These are phyloP conservation scores for Crinitomyces ghanaensis DNA, from an alignment of 805 yeast genomes.

Conservation along the genomic window DNA sequence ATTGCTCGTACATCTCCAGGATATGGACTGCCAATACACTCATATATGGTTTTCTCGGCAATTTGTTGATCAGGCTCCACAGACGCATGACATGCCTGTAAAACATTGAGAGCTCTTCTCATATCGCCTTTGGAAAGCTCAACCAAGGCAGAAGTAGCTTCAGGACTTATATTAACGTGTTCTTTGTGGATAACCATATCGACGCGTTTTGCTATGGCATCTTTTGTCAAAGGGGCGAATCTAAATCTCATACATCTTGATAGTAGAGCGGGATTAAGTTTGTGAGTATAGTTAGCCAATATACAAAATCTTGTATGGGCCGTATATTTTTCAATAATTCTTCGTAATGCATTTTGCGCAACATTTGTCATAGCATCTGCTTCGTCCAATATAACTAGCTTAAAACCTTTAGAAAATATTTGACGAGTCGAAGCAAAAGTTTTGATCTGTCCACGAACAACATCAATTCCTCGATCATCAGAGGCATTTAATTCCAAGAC, in stretches of 20 bases:
- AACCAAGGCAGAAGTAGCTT: slow-evolving; percentile 57
- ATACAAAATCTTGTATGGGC: slow-evolving; percentile 93
- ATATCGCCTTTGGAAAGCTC: slow-evolving; percentile 84
- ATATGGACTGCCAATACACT: slow-evolving; percentile 92
- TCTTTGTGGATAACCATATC: slow-evolving; percentile 61
- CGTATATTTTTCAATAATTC: slow-evolving; percentile 89
- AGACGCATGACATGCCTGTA: slow-evolving; percentile 89
- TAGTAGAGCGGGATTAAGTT: slow-evolving; percentile 84
- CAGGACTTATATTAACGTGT: slow-evolving; percentile 41
- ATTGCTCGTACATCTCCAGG: slow-evolving; percentile 73
- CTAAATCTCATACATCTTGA: slow-evolving; percentile 94
- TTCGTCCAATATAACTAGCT: slow-evolving; percentile 85
- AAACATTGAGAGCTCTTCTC: slow-evolving; percentile 87
- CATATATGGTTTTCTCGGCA: slow-evolving; percentile 68
- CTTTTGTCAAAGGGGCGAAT: slow-evolving; percentile 66
- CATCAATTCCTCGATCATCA: slow-evolving; percentile 96
- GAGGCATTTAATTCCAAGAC: slow-evolving; percentile 92
- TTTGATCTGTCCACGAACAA: slow-evolving; percentile 94
- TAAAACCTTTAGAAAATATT: slow-evolving; percentile 68
- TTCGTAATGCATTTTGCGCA: slow-evolving; percentile 89
- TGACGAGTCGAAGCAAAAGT: slow-evolving; percentile 94
- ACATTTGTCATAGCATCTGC: slow-evolving; percentile 97
- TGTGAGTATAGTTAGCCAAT: slow-evolving; percentile 91
- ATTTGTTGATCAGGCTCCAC: slow-evolving; percentile 43
- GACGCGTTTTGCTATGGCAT: slow-evolving; percentile 59